Conservation (phyloP, 352 stramenopile genomes). For the Elongisporangium undulatum region DNA sequence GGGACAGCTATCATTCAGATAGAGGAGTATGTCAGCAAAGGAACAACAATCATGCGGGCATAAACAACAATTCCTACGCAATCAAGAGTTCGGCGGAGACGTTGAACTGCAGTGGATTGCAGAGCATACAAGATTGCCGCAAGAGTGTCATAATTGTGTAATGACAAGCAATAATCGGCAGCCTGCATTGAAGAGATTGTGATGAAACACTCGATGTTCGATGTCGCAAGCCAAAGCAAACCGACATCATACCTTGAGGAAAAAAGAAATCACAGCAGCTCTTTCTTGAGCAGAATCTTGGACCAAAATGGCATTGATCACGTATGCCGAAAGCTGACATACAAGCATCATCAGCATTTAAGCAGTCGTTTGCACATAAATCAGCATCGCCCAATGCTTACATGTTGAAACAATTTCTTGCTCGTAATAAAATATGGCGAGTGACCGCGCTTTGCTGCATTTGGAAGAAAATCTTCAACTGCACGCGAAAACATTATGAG, state of each 20-base stretch:
- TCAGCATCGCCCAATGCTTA: slow-evolving; percentile 19
- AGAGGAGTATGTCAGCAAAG: background rate
- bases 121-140: slow-evolving; percentile 82
- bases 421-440: slow-evolving; percentile 54
- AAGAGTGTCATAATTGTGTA: slow-evolving; percentile 83
- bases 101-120: slow-evolving; percentile 84
- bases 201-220: background rate
- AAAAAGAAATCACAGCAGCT: slow-evolving; percentile 73
- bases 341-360: slow-evolving; percentile 1
- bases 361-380: background rate
- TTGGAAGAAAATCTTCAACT: slow-evolving; percentile 75
- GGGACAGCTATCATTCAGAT: background rate
- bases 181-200: slow-evolving; percentile 25
- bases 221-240: background rate
- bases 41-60: background rate
- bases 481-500: background rate
- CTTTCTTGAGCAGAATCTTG: slow-evolving; percentile 64
- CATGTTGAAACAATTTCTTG: slow-evolving; percentile 84
- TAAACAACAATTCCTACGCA: slow-evolving; percentile 34
- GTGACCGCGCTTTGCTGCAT: slow-evolving; percentile 44
- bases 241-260: slow-evolving; percentile 43
- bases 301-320: slow-evolving; percentile 75
- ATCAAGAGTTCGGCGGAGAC: slow-evolving; percentile 67
- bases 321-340: slow-evolving; percentile 67
- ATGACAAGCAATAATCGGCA: slow-evolving; percentile 58